phyloP scores from a whole-genome alignment of 2,329 filamentous ascomycete species.

The Tolypocladium paradoxum region DNA sequence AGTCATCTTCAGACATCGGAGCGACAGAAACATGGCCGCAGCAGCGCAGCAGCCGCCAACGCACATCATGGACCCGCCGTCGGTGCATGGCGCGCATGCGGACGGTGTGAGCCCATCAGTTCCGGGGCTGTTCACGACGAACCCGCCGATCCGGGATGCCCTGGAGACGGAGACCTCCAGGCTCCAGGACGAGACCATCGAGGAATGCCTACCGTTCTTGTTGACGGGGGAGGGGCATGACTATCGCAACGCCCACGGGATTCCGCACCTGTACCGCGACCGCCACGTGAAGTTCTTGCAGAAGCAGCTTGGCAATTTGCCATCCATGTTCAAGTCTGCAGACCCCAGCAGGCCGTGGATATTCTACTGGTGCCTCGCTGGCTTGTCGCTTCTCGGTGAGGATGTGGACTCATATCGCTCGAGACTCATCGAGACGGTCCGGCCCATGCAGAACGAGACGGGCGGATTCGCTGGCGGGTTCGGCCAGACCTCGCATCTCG shows the following conservation, averaged over 20 bases:
- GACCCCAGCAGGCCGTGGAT: slow-evolving; percentile 92
- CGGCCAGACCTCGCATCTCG: slow-evolving; percentile 80
- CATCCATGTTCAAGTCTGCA: slow-evolving; percentile 57
- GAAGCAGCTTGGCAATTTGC: slow-evolving; percentile 49
- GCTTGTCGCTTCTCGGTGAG: slow-evolving; percentile 64
- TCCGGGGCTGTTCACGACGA: slow-evolving; percentile 45
- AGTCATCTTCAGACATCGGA: slow-evolving; percentile 20
- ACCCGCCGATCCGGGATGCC: slow-evolving; percentile 53
- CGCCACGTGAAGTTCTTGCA: slow-evolving; percentile 53
- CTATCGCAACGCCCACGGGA: slow-evolving; percentile 56
- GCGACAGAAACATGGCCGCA: slow-evolving; percentile 8
- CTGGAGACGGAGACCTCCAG: slow-evolving; percentile 58
- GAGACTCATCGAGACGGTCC: slow-evolving; percentile 62
- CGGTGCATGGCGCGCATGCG: not conserved
- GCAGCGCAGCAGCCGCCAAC: slow-evolving; percentile 4
- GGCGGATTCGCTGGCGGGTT: slow-evolving; percentile 94
- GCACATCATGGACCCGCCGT: slow-evolving; percentile 1
- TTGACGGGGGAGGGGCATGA: slow-evolving; percentile 35
- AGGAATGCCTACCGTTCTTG: slow-evolving; percentile 60
- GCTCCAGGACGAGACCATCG: slow-evolving; percentile 57
- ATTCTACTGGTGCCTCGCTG: slow-evolving; percentile 82
- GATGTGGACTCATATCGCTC: slow-evolving; percentile 59
- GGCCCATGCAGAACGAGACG: slow-evolving; percentile 66
- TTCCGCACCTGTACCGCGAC: slow-evolving; percentile 61
- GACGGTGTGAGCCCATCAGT: slow-evolving; percentile 17